Base-by-base conservation (phyloP, 495 filamentous ascomycete genomes). In the Rostrohypoxylon terebratum region DNA sequence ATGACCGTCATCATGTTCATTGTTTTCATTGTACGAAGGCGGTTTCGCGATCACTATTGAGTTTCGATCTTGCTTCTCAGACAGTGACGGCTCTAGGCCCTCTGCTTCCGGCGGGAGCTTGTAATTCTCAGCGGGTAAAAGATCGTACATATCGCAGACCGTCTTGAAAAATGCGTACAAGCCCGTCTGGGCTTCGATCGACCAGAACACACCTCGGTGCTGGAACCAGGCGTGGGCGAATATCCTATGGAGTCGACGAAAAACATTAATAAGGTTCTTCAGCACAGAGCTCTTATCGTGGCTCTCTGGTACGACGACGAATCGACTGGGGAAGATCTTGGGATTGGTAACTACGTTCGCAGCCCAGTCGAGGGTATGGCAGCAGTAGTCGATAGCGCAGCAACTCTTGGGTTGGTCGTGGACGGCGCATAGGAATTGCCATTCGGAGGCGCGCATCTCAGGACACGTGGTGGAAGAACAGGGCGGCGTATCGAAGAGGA, bases 221-320 rank as follows among this genome's bases (percentile, higher is more conserved):
- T 97, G 94, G 79, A 97, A 99, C 96, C 96, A 99, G 10, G 96
- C 96, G 75, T 99, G 96, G 57, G 96, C 96, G 77, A 98, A 98
- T 77, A 99, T 98, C 51, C 96, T 88, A 79, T 99, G 97, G 57
- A 98, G 86, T 7, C 96, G 87, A 59, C 96, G 88, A 81, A 98
- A 97, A 59, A 99, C 94, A 79, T 97, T 98, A 55, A 92, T 92
- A 33, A 99, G 82, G 78, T 96, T 93, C 79, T 94, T 91, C 62
- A 93, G 86, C 1, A 89, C 91, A 20, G 86, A 87, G 42, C 83
- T 89, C 72, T 86, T 87, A 73, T 91, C 90, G 73, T 86, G 84
- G 3, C 80, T 73, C 23, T 85, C 83, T 34, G 78, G 77, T 14
- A 89, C 87, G 34, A 97, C 79, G 4, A 91, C 92, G 66, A 98